Conservation (phyloP, 2,329 filamentous ascomycete species). For the Emergomyces pasteurianus region DNA sequence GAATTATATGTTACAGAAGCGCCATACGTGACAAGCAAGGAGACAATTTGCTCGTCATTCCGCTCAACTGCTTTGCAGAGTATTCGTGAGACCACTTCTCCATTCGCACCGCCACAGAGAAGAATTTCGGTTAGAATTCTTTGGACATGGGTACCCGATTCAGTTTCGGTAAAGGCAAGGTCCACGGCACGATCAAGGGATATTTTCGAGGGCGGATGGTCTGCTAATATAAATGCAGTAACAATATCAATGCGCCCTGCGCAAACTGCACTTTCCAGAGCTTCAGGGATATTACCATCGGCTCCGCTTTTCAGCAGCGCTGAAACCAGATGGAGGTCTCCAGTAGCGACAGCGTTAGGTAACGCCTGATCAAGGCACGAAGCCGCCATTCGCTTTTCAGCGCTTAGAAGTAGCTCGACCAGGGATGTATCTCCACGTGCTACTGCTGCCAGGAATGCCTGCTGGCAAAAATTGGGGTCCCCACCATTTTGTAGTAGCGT, state of each 20-base stretch:
- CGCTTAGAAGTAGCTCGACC: slow-evolving; percentile 7
- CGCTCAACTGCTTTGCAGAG: slow-evolving; percentile 39
- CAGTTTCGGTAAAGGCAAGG: slow-evolving; percentile 35
- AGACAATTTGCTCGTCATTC: slow-evolving; percentile 44
- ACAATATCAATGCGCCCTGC: slow-evolving; percentile 42
- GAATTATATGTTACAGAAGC: slow-evolving; percentile 45
- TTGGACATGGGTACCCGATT: slow-evolving; percentile 39
- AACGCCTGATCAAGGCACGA: slow-evolving; percentile 10
- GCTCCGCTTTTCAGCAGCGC: slow-evolving; percentile 11
- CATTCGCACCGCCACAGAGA: slow-evolving; percentile 46
- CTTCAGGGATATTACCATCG: slow-evolving; percentile 6
- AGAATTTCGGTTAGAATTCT: slow-evolving; percentile 44
- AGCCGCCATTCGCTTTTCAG: slow-evolving; percentile 5
- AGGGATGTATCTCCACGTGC: slow-evolving; percentile 6
- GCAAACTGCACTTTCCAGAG: slow-evolving; percentile 9
- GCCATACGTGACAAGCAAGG: slow-evolving; percentile 42
- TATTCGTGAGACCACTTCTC: slow-evolving; percentile 38
- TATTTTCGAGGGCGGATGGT: slow-evolving; percentile 38
- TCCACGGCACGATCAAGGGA: slow-evolving; percentile 42
- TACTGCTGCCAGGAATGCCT: slow-evolving; percentile 7
- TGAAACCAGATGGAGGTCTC: slow-evolving; percentile 6
- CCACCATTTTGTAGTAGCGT: slow-evolving; percentile 10
- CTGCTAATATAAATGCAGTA: slow-evolving; percentile 43
- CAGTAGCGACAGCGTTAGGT: slow-evolving; percentile 5
- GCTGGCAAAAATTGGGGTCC: slow-evolving; percentile 10